Base-by-base conservation (phyloP, 2,329 filamentous ascomycete genomes). In the Paraphoma chrysanthemicola region DNA sequence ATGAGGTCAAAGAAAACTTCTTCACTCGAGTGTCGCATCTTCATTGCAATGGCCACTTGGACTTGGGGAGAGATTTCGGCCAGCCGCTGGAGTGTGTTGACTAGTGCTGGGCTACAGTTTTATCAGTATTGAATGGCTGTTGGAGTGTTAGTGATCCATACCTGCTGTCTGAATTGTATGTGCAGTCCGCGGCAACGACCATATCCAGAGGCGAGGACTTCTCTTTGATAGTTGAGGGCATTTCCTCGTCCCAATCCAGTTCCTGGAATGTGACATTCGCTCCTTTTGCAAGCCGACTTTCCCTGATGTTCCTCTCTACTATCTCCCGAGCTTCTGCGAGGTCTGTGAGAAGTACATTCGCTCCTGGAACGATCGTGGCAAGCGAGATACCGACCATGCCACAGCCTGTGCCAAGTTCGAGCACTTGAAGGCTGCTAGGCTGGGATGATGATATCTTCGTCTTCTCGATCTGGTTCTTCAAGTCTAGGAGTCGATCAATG, bases 361-460 rank as follows among this genome's bases (percentile, higher is more conserved):
- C 83, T 45, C 80, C 77, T 16, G 78, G 76, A 10, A 85, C 73
- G n/a, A 81, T 72, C 54, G 84, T 80, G 2, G 86, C 83, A 14
- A 91, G 74, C n/a, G 83, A 81, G 46, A 90, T 83, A 31, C 88
- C 88, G 28, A 76, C 88, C 53, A 90, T 85, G 36, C 89, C 89
- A 70, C 87, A 90, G 0, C 89, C 89, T 30, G 85, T 84, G 8
- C 89, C 89, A 6, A 91, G 78, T 71, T 92, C 89, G 16, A 92
- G 75, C 31, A 86, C 79, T 23, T 69, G 69, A 4, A 80, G 64
- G 70, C 7, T 42, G 8, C 44, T 23, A 45, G 12, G 41, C 3
- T 29, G 17, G 31, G 18, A 16, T 9, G 59, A 51, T 44, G 53
- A 47, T 6, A 55, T 33, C 6, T 56, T 31, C 9, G 53, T 48